Conservation (phyloP, 2,329 filamentous ascomycete species). For the Colletotrichum shisoi region DNA sequence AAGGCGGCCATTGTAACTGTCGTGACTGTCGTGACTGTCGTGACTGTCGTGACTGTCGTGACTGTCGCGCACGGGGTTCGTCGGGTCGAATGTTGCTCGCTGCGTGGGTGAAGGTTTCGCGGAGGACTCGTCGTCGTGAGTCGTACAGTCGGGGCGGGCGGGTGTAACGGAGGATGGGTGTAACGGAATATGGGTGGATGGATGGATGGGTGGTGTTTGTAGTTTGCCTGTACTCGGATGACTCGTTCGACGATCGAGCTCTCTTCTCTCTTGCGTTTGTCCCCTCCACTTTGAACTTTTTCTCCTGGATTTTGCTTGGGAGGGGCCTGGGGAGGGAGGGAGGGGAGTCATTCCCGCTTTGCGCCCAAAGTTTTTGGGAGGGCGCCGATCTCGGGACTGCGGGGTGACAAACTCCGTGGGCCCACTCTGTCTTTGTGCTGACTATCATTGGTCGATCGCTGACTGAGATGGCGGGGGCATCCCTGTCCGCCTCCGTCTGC, state of each 20-base stretch:
- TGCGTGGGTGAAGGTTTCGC: conserved; percentile 5
- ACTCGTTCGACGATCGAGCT: conserved; percentile 11
- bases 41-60: conserved; percentile 26
- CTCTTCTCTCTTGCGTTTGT: not conserved
- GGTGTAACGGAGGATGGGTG: not conserved
- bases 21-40: conserved; percentile 47
- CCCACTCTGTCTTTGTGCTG: not conserved
- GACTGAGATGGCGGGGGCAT: conserved; percentile 17
- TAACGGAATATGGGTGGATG: not conserved
- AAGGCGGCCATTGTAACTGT: conserved; percentile 64
- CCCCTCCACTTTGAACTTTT: not conserved
- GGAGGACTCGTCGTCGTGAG: not conserved
- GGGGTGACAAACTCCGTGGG: conserved; percentile 17
- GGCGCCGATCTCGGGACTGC: conserved; percentile 37
- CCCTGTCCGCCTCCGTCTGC: conserved; percentile 33
- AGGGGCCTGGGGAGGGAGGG: too few relatives aligned
- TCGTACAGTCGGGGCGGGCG: not conserved
- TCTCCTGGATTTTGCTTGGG: not conserved
- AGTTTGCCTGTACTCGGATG: conserved; percentile 1
- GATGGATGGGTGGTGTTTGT: too few relatives aligned
- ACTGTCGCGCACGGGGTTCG: not conserved
- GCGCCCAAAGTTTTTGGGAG: conserved; percentile 22
- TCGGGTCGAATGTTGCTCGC: not conserved
- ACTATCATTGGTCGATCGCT: conserved; percentile 10
- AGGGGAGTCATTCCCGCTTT: conserved; percentile 23